Percentiles rank a stretch among this genome's conserved stretches.
Conservation (phyloP, 495 filamentous ascomycete genomes). For the Tuber calosporum region DNA sequence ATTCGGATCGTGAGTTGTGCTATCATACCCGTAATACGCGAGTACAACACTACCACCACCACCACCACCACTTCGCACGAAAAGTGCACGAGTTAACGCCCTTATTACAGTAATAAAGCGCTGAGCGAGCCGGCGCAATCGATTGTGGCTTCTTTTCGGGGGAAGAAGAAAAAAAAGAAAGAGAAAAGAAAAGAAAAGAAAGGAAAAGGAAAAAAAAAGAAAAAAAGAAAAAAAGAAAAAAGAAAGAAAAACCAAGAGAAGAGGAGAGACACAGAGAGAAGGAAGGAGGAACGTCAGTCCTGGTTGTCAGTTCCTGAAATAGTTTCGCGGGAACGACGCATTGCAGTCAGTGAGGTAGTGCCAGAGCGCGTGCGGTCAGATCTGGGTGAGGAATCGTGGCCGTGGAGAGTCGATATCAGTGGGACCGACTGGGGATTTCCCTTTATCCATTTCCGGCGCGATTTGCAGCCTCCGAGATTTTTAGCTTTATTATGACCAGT, state of each 20-base stretch:
- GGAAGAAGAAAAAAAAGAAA: neutral
- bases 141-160: slow-evolving; percentile 7
- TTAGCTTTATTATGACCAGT: slow-evolving; percentile 2
- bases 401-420: neutral
- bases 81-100: neutral
- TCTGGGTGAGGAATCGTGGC: neutral
- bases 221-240: neutral
- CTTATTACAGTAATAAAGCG: neutral
- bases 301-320: slow-evolving; percentile 1
- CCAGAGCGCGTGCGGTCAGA: neutral
- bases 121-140: neutral
- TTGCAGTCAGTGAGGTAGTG: neutral
- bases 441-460: neutral
- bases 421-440: neutral
- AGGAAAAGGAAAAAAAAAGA: neutral
- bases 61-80: neutral
- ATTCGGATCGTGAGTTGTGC: neutral
- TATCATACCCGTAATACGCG: too few species aligned
- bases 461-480: neutral
- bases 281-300: slow-evolving; percentile 1
- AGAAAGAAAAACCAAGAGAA: neutral
- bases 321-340: neutral
- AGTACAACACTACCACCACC: too few species aligned
- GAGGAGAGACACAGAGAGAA: neutral
- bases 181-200: neutral